Conservation (phyloP, 805 yeast genomes). For the Kuraishia capsulata region DNA sequence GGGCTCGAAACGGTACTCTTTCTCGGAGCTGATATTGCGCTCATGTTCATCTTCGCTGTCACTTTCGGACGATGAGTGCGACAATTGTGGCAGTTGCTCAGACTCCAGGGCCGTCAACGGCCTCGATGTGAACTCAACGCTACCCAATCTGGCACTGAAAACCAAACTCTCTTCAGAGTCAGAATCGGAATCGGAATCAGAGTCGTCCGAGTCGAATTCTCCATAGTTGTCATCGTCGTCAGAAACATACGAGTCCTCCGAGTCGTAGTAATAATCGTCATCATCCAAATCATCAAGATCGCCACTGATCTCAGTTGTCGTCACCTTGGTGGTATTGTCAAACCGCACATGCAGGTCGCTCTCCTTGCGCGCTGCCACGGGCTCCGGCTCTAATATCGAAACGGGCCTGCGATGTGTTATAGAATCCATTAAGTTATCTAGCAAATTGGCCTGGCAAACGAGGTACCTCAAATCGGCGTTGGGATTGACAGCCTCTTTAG, state of each 20-base stretch:
- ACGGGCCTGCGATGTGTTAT: constrained; percentile 21
- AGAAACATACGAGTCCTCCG: constrained; percentile 17
- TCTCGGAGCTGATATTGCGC: too few species aligned
- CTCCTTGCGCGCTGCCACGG: constrained; percentile 10
- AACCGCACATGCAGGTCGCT: constrained; percentile 3
- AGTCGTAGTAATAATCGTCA: constrained; percentile 14
- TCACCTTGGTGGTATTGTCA: constrained; percentile 13
- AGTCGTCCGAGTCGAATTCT: constrained; percentile 1
- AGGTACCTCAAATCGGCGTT: constrained; percentile 49
- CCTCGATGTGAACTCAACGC: too few species aligned
- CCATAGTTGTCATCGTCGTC: constrained; percentile 15
- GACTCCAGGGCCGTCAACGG: too few species aligned
- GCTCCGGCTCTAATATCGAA: constrained; percentile 9
- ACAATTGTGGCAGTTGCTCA: constrained; percentile 1
- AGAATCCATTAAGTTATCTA: constrained; percentile 54
- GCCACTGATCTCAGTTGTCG: constrained; percentile 26
- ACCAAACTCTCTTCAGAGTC: constrained; percentile 1
- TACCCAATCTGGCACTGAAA: too few species aligned
- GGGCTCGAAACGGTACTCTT: too few species aligned
- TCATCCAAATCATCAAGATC: constrained; percentile 18
- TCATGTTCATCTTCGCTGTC: neutral
- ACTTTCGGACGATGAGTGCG: constrained; percentile 2
- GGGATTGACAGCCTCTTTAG: constrained; percentile 49
- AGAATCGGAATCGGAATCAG: neutral
- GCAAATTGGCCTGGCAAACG: constrained; percentile 64